Percentiles rank a stretch among this genome's conserved stretches.
Evolutionary conservation across 148 eudicot species (phyloP).

Genomic region (Nepenthes gracilis): DNA sequence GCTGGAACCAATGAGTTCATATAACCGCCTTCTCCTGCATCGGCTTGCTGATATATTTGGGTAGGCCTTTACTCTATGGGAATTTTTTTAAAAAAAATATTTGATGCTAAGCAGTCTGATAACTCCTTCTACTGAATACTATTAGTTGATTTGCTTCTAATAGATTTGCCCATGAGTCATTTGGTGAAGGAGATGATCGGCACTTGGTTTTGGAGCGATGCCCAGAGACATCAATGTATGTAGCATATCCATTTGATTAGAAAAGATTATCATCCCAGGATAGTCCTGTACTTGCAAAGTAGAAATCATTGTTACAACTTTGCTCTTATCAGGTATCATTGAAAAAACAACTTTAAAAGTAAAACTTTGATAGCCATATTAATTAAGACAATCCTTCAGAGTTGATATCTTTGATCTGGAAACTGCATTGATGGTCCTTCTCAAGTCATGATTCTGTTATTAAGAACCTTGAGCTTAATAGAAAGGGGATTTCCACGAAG

Average conservation of each 20-base stretch:
- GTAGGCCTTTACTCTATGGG: constrained; percentile 18
- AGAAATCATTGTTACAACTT: too few species aligned
- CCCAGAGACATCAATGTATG: constrained; percentile 81
- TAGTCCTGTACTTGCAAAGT: too few species aligned
- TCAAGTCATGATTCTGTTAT: too few species aligned
- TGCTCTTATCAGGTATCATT: too few species aligned
- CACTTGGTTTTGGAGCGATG: constrained; percentile 79
- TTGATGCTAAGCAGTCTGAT: background rate
- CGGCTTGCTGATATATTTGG: constrained; percentile 98
- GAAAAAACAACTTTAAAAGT: too few species aligned
- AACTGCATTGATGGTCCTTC: too few species aligned
- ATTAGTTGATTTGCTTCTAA: constrained; percentile 7
- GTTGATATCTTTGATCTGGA: too few species aligned
- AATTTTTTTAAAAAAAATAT: background rate
- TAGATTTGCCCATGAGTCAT: constrained; percentile 84
- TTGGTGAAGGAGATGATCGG: constrained; percentile 86
- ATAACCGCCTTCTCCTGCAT: constrained; percentile 84
- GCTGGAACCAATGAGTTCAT: constrained; percentile 88
- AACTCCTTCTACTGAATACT: background rate
- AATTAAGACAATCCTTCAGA: too few species aligned
- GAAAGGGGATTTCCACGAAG: too few species aligned
- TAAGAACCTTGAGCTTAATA: too few species aligned
- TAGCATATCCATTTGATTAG: constrained; percentile 4
- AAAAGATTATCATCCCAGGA: too few species aligned
- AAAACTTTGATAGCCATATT: too few species aligned